A percentile compares a stretch with the other conserved stretches of the same genome.
These are phyloP conservation scores for Calonectria pseudoreteaudii DNA, from an alignment of 2,329 filamentous ascomycete genomes.

Conservation along the genomic window DNA sequence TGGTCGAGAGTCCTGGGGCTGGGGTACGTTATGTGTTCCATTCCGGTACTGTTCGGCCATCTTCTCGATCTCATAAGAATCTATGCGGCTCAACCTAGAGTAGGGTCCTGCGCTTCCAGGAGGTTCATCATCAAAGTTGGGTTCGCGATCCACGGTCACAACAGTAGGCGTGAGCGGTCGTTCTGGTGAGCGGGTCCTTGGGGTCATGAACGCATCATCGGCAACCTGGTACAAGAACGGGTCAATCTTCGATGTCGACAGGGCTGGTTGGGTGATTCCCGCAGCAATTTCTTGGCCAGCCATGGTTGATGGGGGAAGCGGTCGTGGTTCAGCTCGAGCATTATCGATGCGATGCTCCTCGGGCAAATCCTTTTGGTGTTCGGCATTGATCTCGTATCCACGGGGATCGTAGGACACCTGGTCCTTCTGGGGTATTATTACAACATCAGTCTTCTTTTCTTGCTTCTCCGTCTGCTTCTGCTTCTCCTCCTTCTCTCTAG, in stretches of 20 bases:
- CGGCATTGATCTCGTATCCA: constrained; percentile 43
- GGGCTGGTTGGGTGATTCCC: constrained; percentile 36
- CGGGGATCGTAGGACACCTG: constrained; percentile 35
- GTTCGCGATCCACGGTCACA: constrained; percentile 66
- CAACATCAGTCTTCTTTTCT: constrained; percentile 43
- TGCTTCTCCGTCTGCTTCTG: constrained; percentile 38
- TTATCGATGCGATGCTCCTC: constrained; percentile 41
- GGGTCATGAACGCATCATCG: constrained; percentile 63
- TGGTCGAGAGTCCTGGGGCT: constrained; percentile 34
- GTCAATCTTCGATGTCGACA: constrained; percentile 55
- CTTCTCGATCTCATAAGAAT: constrained; percentile 60
- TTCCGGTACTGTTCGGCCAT: constrained; percentile 47
- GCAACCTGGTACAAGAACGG: constrained; percentile 70
- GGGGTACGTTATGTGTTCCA: constrained; percentile 31
- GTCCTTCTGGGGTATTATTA: constrained; percentile 39
- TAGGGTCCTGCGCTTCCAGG: constrained; percentile 41
- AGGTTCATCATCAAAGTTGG: constrained; percentile 58
- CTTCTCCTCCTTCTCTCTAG: constrained; percentile 42
- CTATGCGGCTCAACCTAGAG: constrained; percentile 60
- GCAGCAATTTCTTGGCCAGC: constrained; percentile 42
- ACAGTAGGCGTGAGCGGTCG: constrained; percentile 63
- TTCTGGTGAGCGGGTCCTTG: constrained; percentile 52
- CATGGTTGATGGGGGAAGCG: constrained; percentile 42
- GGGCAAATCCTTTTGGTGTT: constrained; percentile 45
- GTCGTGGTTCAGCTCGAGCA: constrained; percentile 43